These are phyloP conservation scores for Tetrastigma voinierianum DNA, from an alignment of 164 flowering plant species.

Conservation along the genomic window DNA sequence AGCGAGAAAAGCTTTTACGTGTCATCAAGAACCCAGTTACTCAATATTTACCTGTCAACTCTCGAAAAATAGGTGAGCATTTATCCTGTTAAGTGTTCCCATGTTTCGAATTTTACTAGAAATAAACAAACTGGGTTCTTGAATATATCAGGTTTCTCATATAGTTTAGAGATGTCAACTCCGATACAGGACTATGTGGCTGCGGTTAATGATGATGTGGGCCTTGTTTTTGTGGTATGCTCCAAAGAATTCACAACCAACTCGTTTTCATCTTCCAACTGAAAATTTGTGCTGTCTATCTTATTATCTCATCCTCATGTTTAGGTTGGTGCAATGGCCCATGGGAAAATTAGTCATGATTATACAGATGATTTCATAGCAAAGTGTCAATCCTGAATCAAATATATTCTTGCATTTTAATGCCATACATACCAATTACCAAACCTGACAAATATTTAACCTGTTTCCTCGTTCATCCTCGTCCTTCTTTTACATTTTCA, in stretches of 20 bases:
- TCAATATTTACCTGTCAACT: conserved; percentile 69
- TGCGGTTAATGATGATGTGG: conserved; percentile 36
- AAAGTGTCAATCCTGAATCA: conserved; percentile 25
- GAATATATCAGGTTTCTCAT: conserved; percentile 68
- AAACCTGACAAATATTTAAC: not conserved
- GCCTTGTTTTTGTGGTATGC: conserved; percentile 81
- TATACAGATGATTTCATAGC: conserved; percentile 65
- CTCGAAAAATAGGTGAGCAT: conserved; percentile 70
- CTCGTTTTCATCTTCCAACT: too few relatives aligned
- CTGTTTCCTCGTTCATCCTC: not conserved
- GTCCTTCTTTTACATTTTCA: too few relatives aligned
- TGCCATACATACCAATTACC: not conserved
- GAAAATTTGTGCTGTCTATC: not conserved
- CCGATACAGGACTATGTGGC: conserved; percentile 49
- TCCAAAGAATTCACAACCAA: not conserved
- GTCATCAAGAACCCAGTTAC: conserved; percentile 88
- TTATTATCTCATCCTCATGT: conserved; percentile 2
- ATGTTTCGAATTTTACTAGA: not conserved
- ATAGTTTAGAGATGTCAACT: conserved; percentile 72
- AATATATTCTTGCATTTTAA: not conserved
- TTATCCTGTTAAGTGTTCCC: not conserved
- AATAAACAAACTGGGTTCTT: conserved; percentile 1
- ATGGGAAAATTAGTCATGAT: conserved; percentile 61
- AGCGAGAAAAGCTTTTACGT: conserved; percentile 79
- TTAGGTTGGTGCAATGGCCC: conserved; percentile 90